Base-by-base conservation (phyloP, 75 land plant genomes). In the Pinus tabuliformis region DNA sequence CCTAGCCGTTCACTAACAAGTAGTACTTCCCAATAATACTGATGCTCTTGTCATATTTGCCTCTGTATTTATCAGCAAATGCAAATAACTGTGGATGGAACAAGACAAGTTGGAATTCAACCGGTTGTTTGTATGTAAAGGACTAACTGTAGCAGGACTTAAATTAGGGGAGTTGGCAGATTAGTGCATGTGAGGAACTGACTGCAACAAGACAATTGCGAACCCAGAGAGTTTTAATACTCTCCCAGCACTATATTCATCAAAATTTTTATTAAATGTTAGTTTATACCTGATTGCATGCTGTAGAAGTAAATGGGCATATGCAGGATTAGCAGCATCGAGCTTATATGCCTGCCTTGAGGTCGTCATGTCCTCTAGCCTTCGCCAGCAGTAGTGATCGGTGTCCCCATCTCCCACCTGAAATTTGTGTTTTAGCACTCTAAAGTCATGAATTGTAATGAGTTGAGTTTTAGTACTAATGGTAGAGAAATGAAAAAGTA, bases 281-380 rank as follows among this genome's bases (percentile, higher is more conserved):
- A 39, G 42, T 39, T 39, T 39, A 39, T 39, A 39, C 42, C 42
- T 95, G 83, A 83, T 75, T 14, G 98, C 91, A 76, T 93, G 93
- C 20, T 79, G 75, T 49, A 95, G 75, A 28, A 95, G 91, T 62
- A 80, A 76, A 75, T 85, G 78, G 14, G 98, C 77, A 75, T 95
- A 95, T 56, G 82, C 80, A 70, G 92, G 89, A 79, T 84, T 74
- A 12, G 75, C 59, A 42, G 85, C 84, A 75, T 87, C 86, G n/a
- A 93, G 60, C 73, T 76, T 77, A 79, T 91, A 91, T 1, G 92
- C 89, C 39, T 72, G 82, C 30, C 98, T 77, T 9, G 90, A 82
- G 1, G 98, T 95, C 12, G 90, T 89, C 98, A 95, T 95, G 88
- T 95, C 98, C 82, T 95, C 98, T 33, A 96, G 91, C 75, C 98